Conservation (phyloP, 2,329 filamentous ascomycete species). For the Hypoxylon sp. region DNA sequence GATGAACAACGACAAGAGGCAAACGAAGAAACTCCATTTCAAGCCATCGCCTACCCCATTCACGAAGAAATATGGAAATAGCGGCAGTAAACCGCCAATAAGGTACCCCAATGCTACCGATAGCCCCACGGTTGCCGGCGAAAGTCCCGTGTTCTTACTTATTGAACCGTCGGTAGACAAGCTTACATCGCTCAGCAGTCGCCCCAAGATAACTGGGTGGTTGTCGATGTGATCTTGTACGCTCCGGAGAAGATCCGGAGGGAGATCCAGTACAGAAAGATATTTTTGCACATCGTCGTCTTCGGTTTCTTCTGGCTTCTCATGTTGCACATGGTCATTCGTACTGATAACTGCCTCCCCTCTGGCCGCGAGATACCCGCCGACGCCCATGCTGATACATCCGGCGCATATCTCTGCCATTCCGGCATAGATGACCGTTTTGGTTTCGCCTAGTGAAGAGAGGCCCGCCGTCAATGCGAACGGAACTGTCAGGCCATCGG, state of each 20-base stretch:
- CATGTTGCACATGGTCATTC: constrained; percentile 46
- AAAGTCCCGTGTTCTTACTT: constrained; percentile 44
- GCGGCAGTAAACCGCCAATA: constrained; percentile 73
- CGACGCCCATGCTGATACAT: constrained; percentile 80
- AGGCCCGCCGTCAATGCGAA: constrained; percentile 81
- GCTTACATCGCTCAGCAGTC: constrained; percentile 9
- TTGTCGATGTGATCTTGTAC: constrained; percentile 38
- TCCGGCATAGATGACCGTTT: constrained; percentile 74
- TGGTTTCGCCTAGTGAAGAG: constrained; percentile 69
- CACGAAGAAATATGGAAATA: constrained; percentile 74
- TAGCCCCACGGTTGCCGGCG: constrained; percentile 64
- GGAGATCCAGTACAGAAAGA: constrained; percentile 40
- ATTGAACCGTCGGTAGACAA: constrained; percentile 47
- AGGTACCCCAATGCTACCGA: constrained; percentile 76
- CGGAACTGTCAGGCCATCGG: constrained; percentile 81
- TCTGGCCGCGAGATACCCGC: constrained; percentile 73
- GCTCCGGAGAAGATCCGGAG: constrained; percentile 37
- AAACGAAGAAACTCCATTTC: constrained; percentile 67
- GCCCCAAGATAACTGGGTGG: constrained; percentile 23
- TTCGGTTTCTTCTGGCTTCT: constrained; percentile 36
- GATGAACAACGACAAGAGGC: constrained; percentile 65
- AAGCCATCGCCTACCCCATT: constrained; percentile 58
- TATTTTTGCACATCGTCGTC: constrained; percentile 35
- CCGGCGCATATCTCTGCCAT: constrained; percentile 79
- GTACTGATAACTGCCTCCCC: constrained; percentile 52